Evolutionary conservation across 1,284 basidiomycete species (phyloP), one percentile per base, ranked within the genome.

Genomic region (Cerrena zonata): DNA sequence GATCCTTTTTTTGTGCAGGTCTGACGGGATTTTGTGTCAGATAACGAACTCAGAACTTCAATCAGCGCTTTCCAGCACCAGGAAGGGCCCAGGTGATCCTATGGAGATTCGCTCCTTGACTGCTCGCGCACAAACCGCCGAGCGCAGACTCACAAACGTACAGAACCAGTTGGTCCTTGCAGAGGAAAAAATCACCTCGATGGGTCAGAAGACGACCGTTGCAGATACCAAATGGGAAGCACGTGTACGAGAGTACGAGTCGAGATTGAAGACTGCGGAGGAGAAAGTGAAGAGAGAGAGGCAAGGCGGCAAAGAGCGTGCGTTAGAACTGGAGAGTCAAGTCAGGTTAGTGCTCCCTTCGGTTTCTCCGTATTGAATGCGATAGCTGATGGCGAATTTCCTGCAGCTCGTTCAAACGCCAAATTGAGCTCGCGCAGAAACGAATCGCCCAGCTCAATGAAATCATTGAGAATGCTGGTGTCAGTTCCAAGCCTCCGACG

Each of bases 271-370:
- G 65, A 82, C 84, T 0, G 91, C 92, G 0, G 93, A 95, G 62
- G 95, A 99, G 75, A 88, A 87, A 66, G 84, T 94, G 58, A 99
- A 98, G 78, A 77, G 93, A 41, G 95, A 97, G 72, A 77, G 91
- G 56, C 94, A 97, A 62, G 95, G 95, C 2, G 85, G 89, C 36
- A 98, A 97, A 73, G 95, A 99, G 71, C 71, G 86, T 30, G 70
- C 82, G 11, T 60, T 70, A 7, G 87, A 90, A 65, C 68, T 89
- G 49, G 86, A 90, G 68, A 80, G 65, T 53, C 80, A 79, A 61
- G 63, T 86, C 55, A 87, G 82, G 87, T 89, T 44, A 50, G 79
- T 74, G 43, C 51, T 25, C 4, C 18, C 45, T 26, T 49, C 42
- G 15, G 19, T 18, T 34, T 40, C 18, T 40, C n/a, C n/a, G n/a